Evolutionary conservation across 1,284 basidiomycete genomes (phyloP).

Genomic region (Ustanciosporium gigantosporum): DNA sequence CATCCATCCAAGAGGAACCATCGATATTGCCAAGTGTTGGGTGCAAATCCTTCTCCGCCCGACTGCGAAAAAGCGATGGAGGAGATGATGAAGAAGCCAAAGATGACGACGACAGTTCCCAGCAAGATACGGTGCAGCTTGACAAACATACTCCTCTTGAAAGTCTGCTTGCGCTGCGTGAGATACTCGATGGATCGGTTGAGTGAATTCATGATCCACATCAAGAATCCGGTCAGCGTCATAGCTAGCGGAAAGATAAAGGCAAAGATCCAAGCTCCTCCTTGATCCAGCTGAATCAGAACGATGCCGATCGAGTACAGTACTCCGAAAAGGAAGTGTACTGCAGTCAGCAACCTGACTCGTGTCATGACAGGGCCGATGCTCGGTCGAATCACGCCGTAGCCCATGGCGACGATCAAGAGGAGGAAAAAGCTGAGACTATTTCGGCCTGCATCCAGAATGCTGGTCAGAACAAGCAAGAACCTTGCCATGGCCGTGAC

Average conservation of each 20-base stretch:
- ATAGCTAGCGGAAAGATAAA: constrained; percentile 87
- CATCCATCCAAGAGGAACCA: constrained; percentile 99
- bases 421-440: constrained; percentile 93
- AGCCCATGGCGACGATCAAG: constrained; percentile 71
- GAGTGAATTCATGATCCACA: constrained; percentile 71
- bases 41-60: constrained; percentile 86
- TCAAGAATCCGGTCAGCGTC: constrained; percentile 87
- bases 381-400: constrained; percentile 67
- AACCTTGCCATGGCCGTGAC: constrained; percentile 50
- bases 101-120: constrained; percentile 77
- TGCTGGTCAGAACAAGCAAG: constrained; percentile 60
- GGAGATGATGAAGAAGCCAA: constrained; percentile 85
- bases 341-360: constrained; percentile 74
- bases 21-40: constrained; percentile 86
- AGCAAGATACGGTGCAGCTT: constrained; percentile 85
- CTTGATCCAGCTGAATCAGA: constrained; percentile 74
- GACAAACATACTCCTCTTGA: constrained; percentile 61
- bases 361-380: constrained; percentile 77
- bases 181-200: constrained; percentile 53
- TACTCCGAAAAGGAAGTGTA: constrained; percentile 89
- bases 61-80: constrained; percentile 87
- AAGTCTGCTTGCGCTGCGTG: constrained; percentile 53
- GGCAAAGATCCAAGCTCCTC: constrained; percentile 60
- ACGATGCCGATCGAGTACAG: constrained; percentile 65
- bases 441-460: constrained; percentile 89